These are phyloP conservation scores for Pichia exigua DNA, from an alignment of 805 yeast species.

Conservation along the genomic window DNA sequence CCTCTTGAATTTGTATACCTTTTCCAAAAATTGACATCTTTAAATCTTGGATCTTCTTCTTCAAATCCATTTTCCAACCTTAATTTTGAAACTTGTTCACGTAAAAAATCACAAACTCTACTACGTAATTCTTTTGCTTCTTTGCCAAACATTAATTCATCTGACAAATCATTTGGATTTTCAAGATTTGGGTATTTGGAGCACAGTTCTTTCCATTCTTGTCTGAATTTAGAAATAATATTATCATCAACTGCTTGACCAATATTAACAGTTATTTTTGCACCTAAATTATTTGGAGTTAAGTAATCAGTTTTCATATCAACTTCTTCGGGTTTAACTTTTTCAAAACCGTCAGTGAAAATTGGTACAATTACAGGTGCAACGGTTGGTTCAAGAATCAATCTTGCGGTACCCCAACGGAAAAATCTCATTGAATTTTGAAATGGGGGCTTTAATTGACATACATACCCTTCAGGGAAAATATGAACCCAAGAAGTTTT, in stretches of 20 bases:
- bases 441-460: constrained; percentile 74
- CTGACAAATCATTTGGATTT: constrained; percentile 51
- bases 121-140: constrained; percentile 64
- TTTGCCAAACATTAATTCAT: constrained; percentile 52
- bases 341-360: constrained; percentile 78
- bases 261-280: constrained; percentile 58
- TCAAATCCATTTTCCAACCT: constrained; percentile 36
- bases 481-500: constrained; percentile 87
- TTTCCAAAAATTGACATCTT: constrained; percentile 68
- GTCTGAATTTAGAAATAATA: constrained; percentile 51
- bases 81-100: constrained; percentile 50
- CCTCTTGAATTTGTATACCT: constrained; percentile 60
- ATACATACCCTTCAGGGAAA: constrained; percentile 91
- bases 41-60: constrained; percentile 64
- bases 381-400: constrained; percentile 71
- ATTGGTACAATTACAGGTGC: constrained; percentile 87
- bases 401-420: constrained; percentile 89
- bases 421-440: constrained; percentile 87
- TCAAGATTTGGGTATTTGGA: constrained; percentile 42
- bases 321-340: constrained; percentile 71
- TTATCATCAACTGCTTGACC: constrained; percentile 65
- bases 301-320: constrained; percentile 38
- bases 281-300: constrained; percentile 53
- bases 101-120: constrained; percentile 57
- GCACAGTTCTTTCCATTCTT: constrained; percentile 62